Evolutionary conservation across 106 monocot genomes (phyloP).

Genomic region (Dendrobium huoshanense): DNA sequence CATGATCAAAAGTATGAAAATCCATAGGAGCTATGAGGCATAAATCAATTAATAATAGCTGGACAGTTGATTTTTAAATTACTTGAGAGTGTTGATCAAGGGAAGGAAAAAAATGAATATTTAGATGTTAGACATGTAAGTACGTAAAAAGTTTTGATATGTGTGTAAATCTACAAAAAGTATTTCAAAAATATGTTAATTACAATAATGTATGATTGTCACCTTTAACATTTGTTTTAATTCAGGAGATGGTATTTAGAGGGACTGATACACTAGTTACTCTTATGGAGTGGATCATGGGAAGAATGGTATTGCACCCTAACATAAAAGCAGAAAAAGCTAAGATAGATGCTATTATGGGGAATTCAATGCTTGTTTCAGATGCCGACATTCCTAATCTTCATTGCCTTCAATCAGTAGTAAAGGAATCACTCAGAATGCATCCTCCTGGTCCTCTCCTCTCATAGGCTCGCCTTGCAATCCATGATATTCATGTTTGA

Average conservation of each 20-base stretch:
- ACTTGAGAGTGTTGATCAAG: too few relatives aligned
- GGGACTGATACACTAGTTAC: slow-evolving; percentile 57
- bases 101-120: too few relatives aligned
- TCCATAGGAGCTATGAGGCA: too few relatives aligned
- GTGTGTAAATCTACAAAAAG: too few relatives aligned
- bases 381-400: slow-evolving; percentile 42
- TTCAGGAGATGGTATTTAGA: slow-evolving; percentile 74
- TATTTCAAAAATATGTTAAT: background rate
- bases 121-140: too few relatives aligned
- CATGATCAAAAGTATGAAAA: too few relatives aligned
- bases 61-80: too few relatives aligned
- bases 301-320: slow-evolving; percentile 57
- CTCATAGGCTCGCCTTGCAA: slow-evolving; percentile 70
- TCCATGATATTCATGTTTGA: slow-evolving; percentile 46
- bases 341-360: slow-evolving; percentile 35
- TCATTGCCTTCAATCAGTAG: slow-evolving; percentile 46
- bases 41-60: too few relatives aligned
- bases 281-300: slow-evolving; percentile 63
- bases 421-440: slow-evolving; percentile 50
- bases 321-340: slow-evolving; percentile 49
- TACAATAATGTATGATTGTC: background rate
- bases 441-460: slow-evolving; percentile 76
- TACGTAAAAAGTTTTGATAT: too few relatives aligned
- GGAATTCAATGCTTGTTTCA: slow-evolving; percentile 17
- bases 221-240: background rate